phyloP scores from a whole-genome alignment of 2,329 filamentous ascomycete genomes.

The Cytospora mali region DNA sequence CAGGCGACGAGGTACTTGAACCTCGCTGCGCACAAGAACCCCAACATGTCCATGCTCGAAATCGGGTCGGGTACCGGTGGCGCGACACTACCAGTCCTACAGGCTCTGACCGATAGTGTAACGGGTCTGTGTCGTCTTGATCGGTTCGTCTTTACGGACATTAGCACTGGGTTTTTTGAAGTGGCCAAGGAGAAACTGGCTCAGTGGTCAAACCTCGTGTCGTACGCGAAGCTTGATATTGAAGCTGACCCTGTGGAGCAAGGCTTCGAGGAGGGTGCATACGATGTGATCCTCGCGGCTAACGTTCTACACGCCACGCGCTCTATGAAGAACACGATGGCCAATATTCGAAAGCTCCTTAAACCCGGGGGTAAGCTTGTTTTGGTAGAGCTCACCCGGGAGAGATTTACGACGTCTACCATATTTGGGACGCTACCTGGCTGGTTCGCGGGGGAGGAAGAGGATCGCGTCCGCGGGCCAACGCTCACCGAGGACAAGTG shows the following conservation, averaged over 20 bases:
- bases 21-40: constrained; percentile 32
- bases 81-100: constrained; percentile 21
- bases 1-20: constrained; percentile 25
- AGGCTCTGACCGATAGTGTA: constrained; percentile 25
- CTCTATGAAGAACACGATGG: constrained; percentile 30
- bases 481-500: not conserved
- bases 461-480: not conserved
- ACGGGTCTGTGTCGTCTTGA: no score
- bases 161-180: not conserved
- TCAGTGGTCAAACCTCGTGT: constrained; percentile 33
- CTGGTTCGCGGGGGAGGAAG: constrained; percentile 39
- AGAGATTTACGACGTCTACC: not conserved
- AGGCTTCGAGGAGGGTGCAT: constrained; percentile 34
- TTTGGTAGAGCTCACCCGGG: constrained; percentile 20
- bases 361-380: constrained; percentile 41
- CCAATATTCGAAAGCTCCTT: constrained; percentile 35
- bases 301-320: constrained; percentile 36
- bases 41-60: constrained; percentile 25
- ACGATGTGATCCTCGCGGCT: constrained; percentile 38
- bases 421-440: constrained; percentile 42
- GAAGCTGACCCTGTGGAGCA: constrained; percentile 34
- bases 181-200: constrained; percentile 36
- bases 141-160: constrained; percentile 36
- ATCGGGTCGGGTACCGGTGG: no score
- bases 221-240: constrained; percentile 34